Conservation (phyloP, 2,329 filamentous ascomycete genomes). For the Scedosporium dehoogii region DNA sequence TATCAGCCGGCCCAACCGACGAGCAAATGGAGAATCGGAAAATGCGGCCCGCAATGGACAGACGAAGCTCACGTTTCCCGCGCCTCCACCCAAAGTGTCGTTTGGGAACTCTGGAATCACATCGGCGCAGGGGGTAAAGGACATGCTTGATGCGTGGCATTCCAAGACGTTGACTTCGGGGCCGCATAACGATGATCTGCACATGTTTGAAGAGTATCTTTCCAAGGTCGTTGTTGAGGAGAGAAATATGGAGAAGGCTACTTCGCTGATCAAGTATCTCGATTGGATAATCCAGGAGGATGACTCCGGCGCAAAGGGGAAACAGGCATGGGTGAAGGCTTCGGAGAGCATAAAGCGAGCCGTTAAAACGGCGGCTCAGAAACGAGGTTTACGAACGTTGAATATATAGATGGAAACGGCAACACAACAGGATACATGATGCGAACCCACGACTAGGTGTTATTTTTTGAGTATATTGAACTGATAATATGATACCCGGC, state of each 20-base stretch:
- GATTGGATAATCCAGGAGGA: constrained; percentile 43
- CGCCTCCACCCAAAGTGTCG: constrained; percentile 31
- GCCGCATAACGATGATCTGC: constrained; percentile 70
- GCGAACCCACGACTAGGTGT: background rate
- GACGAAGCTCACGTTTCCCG: constrained; percentile 34
- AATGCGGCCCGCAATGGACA: constrained; percentile 21
- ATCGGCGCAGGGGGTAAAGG: constrained; percentile 51
- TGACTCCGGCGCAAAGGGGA: constrained; percentile 22
- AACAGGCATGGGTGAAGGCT: constrained; percentile 35
- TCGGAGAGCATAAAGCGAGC: constrained; percentile 33
- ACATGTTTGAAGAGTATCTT: constrained; percentile 64
- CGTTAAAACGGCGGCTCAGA: constrained; percentile 44
- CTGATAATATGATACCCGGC: background rate
- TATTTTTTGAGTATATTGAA: background rate
- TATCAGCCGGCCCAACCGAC: background rate
- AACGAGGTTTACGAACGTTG: constrained; percentile 36
- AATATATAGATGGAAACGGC: background rate
- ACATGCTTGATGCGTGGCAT: constrained; percentile 70
- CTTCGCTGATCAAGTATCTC: constrained; percentile 60
- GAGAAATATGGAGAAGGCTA: constrained; percentile 65
- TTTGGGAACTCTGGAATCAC: constrained; percentile 35
- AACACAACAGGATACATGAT: background rate
- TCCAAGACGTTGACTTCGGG: constrained; percentile 57
- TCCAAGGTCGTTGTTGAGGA: constrained; percentile 64
- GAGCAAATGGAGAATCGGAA: background rate